Evolutionary conservation across 1,284 basidiomycete species (phyloP).

Genomic region (Athelia psychrophila): DNA sequence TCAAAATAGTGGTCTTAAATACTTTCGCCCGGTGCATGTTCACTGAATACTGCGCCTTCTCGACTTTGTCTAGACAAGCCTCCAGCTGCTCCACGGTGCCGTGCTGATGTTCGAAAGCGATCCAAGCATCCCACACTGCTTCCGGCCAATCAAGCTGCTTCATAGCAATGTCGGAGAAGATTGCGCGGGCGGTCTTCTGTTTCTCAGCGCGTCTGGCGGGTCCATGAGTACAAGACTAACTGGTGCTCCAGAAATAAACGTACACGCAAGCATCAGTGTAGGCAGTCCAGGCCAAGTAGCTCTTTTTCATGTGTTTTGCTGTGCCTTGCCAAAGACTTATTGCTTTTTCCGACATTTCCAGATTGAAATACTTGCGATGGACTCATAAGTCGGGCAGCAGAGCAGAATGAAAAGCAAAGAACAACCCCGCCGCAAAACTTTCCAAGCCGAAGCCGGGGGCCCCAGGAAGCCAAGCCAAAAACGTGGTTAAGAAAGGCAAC

Average conservation of each 20-base stretch:
- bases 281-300: slow-evolving; percentile 66
- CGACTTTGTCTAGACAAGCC: slow-evolving; percentile 64
- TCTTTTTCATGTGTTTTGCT: slow-evolving; percentile 63
- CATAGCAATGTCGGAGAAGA: slow-evolving; percentile 61
- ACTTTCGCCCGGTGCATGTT: slow-evolving; percentile 69
- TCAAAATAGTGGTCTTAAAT: slow-evolving; percentile 12
- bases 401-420: slow-evolving; percentile 25
- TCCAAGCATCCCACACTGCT: slow-evolving; percentile 86
- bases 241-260: slow-evolving; percentile 22
- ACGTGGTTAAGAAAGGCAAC: too few relatives aligned
- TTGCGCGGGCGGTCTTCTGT: slow-evolving; percentile 58
- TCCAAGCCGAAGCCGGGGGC: slow-evolving; percentile 76
- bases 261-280: slow-evolving; percentile 71
- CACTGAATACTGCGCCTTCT: slow-evolving; percentile 62
- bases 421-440: slow-evolving; percentile 78
- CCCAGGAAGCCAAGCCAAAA: too few relatives aligned
- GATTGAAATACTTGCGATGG: slow-evolving; percentile 39
- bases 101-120: slow-evolving; percentile 81
- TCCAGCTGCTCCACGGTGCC: slow-evolving; percentile 74
- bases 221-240: neutral
- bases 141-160: slow-evolving; percentile 91
- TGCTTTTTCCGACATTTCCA: slow-evolving; percentile 49
- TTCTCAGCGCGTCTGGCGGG: slow-evolving; percentile 50
- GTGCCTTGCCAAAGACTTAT: slow-evolving; percentile 62
- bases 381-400: slow-evolving; percentile 2